Evolutionary conservation across 352 stramenopile species (phyloP).

Genomic region (Globisporangium paddicum): DNA sequence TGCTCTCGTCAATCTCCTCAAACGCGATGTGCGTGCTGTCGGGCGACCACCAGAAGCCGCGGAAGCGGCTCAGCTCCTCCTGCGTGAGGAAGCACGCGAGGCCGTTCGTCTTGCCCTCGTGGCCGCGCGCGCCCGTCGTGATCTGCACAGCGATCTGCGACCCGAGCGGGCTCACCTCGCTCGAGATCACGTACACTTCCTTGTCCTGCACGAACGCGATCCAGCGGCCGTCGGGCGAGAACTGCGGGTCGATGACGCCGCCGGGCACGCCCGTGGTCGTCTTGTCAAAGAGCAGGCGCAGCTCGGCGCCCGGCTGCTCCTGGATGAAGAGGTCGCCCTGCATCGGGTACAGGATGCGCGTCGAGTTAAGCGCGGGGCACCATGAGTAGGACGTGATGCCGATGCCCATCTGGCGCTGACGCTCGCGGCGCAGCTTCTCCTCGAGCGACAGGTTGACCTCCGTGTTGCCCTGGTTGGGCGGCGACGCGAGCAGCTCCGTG

Average conservation of each 20-base stretch:
- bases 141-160: slow-evolving; percentile 60
- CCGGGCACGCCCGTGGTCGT: slow-evolving; percentile 55
- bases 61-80: slow-evolving; percentile 96
- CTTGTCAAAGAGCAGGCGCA: slow-evolving; percentile 88
- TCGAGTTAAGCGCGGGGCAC: slow-evolving; percentile 45
- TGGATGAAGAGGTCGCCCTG: slow-evolving; percentile 94
- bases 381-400: slow-evolving; percentile 92
- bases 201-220: slow-evolving; percentile 94
- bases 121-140: slow-evolving; percentile 63
- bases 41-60: slow-evolving; percentile 95
- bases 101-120: slow-evolving; percentile 85
- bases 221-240: slow-evolving; percentile 88
- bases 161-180: slow-evolving; percentile 26
- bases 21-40: slow-evolving; percentile 87
- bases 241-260: slow-evolving; percentile 92
- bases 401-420: slow-evolving; percentile 88
- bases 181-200: slow-evolving; percentile 91
- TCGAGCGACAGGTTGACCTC: slow-evolving; percentile 85
- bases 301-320: slow-evolving; percentile 62
- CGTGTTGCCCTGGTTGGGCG: slow-evolving; percentile 75
- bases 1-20: slow-evolving; percentile 91
- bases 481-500: slow-evolving; percentile 58
- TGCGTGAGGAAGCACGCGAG: slow-evolving; percentile 97
- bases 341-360: slow-evolving; percentile 88
- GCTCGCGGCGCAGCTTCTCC: slow-evolving; percentile 89